Evolutionary conservation across 2,329 filamentous ascomycete genomes (phyloP), one percentile per base, ranked within the genome.

Genomic region (Xylariaceae sp.): DNA sequence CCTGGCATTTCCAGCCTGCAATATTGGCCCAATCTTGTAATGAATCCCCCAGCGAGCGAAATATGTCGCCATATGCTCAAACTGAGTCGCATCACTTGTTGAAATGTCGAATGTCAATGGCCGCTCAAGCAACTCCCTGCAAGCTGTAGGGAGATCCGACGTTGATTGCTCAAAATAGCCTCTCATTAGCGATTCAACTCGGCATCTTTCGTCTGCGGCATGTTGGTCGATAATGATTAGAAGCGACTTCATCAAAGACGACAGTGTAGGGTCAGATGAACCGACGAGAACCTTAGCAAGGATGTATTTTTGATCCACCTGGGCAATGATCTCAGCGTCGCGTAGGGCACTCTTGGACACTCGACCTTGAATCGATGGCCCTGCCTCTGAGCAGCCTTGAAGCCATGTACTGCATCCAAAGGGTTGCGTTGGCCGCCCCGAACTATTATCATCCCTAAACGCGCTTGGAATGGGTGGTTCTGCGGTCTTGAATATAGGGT

Each of bases 291-390:
- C 75, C 62, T 83, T 88, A 18, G 86, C 78, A 0, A 99, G 75
- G 13, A 99, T 88, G 70, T 96, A 99, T 72, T 99, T 99, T 11
- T 78, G 80, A 71, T 97, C 93, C 1, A 99, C 88, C 69, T 99
- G 94, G 0, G 86, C 81, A 48, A 99, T 81, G 0, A 96, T 78
- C 53, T 82, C 75, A 0, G 89, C 89, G 6, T 74, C 70, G 1
- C 73, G 70, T 7, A 97, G 75, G 0, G 80, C 80, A 3, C 76
- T 68, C 64, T 86, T 89, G 0, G 86, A 89, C 1, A 97, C 72
- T 9, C 77, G 76, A 0, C 78, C 75, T 35, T 73, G 70, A 1
- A 76, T 62, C 44, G 51, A 62, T 42, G 69, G 67, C 1, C 71
- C 66, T 49, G 58, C 49, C n/a, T 68, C 66, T 9, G 65, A 49